Evolutionary conservation across 306 rosid species (phyloP).

Genomic region (Castanea mollissima): DNA sequence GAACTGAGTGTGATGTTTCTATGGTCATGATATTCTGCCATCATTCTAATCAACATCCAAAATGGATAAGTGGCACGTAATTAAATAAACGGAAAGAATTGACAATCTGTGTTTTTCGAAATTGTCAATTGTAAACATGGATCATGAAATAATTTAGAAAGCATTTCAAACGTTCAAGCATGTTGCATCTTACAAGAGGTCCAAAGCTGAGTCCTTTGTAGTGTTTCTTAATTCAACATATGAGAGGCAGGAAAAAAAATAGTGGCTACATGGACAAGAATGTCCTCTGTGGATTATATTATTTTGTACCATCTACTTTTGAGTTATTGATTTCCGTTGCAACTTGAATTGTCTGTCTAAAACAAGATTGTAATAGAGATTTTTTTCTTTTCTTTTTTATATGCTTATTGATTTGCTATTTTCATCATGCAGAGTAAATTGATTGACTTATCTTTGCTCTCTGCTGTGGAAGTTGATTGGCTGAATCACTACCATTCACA

Average conservation of each 20-base stretch:
- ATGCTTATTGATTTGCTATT: constrained; percentile 7
- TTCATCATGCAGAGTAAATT: constrained; percentile 68
- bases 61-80: neutral
- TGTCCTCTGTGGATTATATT: neutral
- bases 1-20: neutral
- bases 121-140: neutral
- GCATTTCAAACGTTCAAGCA: neutral
- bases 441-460: constrained; percentile 75
- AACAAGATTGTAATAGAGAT: neutral
- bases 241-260: neutral
- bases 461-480: constrained; percentile 68
- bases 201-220: neutral
- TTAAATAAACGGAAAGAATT: neutral
- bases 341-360: constrained; percentile 4
- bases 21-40: neutral
- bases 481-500: constrained; percentile 76
- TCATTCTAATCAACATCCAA: neutral
- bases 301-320: neutral
- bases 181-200: neutral
- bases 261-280: neutral
- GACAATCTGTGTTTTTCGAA: neutral
- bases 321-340: constrained; percentile 13
- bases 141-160: neutral
- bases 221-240: neutral
- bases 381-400: neutral